phyloP scores from a whole-genome alignment of 2,329 filamentous ascomycete species.

The Colletotrichum cordylinicola region DNA sequence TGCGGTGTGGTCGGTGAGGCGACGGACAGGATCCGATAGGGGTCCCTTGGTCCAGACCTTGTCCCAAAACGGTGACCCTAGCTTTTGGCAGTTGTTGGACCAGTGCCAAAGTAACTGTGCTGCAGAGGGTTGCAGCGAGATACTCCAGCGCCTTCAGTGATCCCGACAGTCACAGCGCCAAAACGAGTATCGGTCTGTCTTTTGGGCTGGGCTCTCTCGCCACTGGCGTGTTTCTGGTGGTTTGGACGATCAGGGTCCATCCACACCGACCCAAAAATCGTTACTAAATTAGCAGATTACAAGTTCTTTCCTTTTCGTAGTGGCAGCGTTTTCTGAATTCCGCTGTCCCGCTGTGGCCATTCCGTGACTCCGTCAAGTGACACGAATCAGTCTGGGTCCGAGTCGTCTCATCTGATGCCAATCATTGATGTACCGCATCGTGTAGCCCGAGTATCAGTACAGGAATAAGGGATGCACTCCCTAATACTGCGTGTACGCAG shows the following conservation, averaged over 20 bases:
- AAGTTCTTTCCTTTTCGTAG: not conserved
- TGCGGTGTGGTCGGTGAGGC: constrained; percentile 9
- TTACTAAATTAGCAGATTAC: not conserved
- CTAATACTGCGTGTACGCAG: not conserved
- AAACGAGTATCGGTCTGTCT: not conserved
- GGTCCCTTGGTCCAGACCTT: not conserved
- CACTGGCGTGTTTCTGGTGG: constrained; percentile 17
- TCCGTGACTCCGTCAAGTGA: not conserved
- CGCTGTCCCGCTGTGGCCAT: not conserved
- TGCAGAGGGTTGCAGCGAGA: not conserved
- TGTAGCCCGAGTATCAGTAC: not conserved
- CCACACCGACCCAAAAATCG: constrained; percentile 2
- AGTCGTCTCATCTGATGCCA: not conserved
- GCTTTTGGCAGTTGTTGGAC: not conserved
- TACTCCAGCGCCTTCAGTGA: not conserved
- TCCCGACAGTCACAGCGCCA: not conserved
- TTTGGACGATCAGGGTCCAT: constrained; percentile 21
- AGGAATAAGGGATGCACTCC: not conserved
- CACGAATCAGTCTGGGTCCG: not conserved
- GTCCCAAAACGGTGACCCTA: not conserved
- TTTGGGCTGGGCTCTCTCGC: not conserved
- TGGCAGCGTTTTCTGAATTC: not conserved
- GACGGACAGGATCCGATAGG: constrained; percentile 4
- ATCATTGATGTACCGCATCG: not conserved
- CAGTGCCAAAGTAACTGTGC: not conserved